These are phyloP conservation scores for Aspergillus leporis DNA, from an alignment of 495 filamentous ascomycete genomes.

Conservation along the genomic window DNA sequence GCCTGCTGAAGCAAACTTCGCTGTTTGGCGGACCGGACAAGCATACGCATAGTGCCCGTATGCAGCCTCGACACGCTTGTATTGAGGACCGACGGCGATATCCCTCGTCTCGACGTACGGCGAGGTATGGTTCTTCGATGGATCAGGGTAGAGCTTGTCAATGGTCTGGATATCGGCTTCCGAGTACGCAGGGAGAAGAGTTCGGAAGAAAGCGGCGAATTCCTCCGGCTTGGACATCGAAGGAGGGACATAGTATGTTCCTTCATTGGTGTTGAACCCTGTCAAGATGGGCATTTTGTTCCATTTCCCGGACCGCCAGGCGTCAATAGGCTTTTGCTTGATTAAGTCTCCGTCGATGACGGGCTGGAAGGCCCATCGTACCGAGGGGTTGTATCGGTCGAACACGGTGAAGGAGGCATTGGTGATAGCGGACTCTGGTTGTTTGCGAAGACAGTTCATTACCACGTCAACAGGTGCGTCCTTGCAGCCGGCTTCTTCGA, in stretches of 20 bases:
- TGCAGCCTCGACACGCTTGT: constrained; percentile 58
- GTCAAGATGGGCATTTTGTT: constrained; percentile 63
- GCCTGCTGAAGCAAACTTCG: constrained; percentile 43
- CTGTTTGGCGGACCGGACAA: constrained; percentile 63
- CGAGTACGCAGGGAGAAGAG: constrained; percentile 49
- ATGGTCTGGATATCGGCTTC: constrained; percentile 48
- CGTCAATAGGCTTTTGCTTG: constrained; percentile 54
- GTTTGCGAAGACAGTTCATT: constrained; percentile 50
- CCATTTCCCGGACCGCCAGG: constrained; percentile 52
- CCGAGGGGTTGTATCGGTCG: constrained; percentile 50
- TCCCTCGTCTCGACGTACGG: constrained; percentile 38
- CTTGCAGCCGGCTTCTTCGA: constrained; percentile 42
- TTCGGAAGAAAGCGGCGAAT: constrained; percentile 56
- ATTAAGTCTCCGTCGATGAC: constrained; percentile 62
- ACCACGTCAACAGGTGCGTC: constrained; percentile 43
- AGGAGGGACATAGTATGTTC: constrained; percentile 57
- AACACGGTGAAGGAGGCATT: constrained; percentile 53
- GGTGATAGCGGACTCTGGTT: constrained; percentile 47
- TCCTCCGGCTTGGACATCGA: constrained; percentile 42
- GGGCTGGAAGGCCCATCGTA: constrained; percentile 69
- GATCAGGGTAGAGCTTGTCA: constrained; percentile 59
- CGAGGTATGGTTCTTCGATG: constrained; percentile 32
- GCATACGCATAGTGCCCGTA: constrained; percentile 70
- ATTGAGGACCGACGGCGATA: constrained; percentile 52
- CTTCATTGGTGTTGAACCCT: constrained; percentile 67